These are phyloP conservation scores for Hemileia vastatrix DNA, from an alignment of 1,284 basidiomycete species.

Conservation along the genomic window DNA sequence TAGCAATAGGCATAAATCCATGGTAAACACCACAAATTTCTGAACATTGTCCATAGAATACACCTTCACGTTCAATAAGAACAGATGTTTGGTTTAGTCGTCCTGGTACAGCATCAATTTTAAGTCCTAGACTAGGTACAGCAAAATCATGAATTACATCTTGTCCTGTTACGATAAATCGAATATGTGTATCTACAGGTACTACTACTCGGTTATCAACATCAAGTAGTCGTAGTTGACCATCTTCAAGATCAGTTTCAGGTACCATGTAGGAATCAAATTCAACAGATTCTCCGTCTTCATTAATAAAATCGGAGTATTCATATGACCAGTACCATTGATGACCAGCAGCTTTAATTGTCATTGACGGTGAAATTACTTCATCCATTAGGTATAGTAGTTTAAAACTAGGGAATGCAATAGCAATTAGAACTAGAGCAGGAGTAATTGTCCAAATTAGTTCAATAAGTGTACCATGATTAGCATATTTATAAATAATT, in stretches of 20 bases:
- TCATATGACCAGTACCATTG: conserved; percentile 39
- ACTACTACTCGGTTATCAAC: conserved; percentile 46
- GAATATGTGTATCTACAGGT: conserved; percentile 44
- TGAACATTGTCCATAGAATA: conserved; percentile 43
- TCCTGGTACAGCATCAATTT: conserved; percentile 45
- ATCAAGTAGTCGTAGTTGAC: conserved; percentile 46
- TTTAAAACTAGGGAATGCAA: conserved; percentile 45
- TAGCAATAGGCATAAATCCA: conserved; percentile 43
- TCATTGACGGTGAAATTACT: conserved; percentile 38
- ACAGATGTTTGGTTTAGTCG: conserved; percentile 41
- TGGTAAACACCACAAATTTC: conserved; percentile 45
- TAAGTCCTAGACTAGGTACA: conserved; percentile 44
- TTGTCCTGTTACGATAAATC: conserved; percentile 44
- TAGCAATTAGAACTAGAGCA: conserved; percentile 43
- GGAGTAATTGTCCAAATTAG: too few relatives aligned
- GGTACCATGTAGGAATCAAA: conserved; percentile 41
- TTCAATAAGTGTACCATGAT: conserved; percentile 35
- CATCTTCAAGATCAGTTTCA: conserved; percentile 45
- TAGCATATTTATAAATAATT: conserved; percentile 26
- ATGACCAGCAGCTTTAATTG: conserved; percentile 36
- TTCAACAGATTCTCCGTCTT: conserved; percentile 36
- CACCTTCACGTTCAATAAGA: conserved; percentile 36
- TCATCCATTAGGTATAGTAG: conserved; percentile 44
- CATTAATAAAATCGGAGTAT: conserved; percentile 37
- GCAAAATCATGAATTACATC: conserved; percentile 47